These are phyloP conservation scores for Fraxinus dipetala DNA, from an alignment of 305 asterid species.

Conservation along the genomic window DNA sequence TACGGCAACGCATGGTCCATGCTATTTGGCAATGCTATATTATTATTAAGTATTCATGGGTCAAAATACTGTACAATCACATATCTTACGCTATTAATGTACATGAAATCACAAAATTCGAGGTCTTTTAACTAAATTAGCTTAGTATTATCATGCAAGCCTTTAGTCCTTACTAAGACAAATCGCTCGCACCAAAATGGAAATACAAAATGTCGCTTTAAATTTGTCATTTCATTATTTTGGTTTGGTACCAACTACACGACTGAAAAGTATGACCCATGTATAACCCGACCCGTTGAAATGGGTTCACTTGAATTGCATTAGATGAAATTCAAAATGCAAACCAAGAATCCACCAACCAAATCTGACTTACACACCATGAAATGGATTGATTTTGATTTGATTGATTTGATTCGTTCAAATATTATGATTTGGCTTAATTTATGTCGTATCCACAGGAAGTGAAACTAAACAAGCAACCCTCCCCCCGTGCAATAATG, in stretches of 20 bases:
- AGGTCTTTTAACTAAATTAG: neutral
- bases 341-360: conserved; percentile 41
- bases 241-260: neutral
- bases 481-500: conserved; percentile 2
- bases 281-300: conserved; percentile 29
- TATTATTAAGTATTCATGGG: neutral
- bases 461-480: conserved; percentile 10
- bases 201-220: neutral
- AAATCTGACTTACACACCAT: conserved; percentile 36
- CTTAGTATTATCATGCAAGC: too few relatives aligned
- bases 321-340: conserved; percentile 24
- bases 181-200: neutral
- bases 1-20: too few relatives aligned
- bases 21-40: too few relatives aligned
- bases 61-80: too few relatives aligned
- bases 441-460: conserved; percentile 3
- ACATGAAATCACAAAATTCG: neutral
- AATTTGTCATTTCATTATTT: neutral
- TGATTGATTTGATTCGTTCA: conserved; percentile 28
- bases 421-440: conserved; percentile 20
- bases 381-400: conserved; percentile 33
- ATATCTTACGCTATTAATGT: neutral
- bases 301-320: neutral
- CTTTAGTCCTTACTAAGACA: too few relatives aligned
- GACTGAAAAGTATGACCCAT: neutral